A percentile compares a stretch with the other conserved stretches of the same genome.
These are phyloP conservation scores for Hypsizygus marmoreus DNA, from an alignment of 768 basidiomycete species.

Conservation along the genomic window DNA sequence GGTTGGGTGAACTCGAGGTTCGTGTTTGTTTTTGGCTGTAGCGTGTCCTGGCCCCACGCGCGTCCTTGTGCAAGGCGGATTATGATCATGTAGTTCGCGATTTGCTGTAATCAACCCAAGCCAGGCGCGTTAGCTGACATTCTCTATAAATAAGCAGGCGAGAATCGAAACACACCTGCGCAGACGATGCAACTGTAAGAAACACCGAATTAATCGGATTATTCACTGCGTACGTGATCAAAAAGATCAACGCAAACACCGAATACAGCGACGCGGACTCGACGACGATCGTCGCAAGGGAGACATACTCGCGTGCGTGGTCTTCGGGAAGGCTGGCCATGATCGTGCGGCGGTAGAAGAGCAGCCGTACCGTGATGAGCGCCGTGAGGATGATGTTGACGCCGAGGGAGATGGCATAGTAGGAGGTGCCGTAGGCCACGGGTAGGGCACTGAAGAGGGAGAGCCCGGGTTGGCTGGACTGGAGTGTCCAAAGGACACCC, in stretches of 20 bases:
- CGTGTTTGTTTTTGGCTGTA: constrained; percentile 15
- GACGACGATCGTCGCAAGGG: constrained; percentile 37
- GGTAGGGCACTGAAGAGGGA: constrained; percentile 40
- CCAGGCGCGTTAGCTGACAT: neutral
- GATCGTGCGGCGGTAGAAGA: constrained; percentile 32
- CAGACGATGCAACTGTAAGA: constrained; percentile 32
- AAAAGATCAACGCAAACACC: constrained; percentile 38
- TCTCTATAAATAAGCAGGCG: neutral
- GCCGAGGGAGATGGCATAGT: constrained; percentile 40
- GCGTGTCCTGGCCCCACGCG: constrained; percentile 35
- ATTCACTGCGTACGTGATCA: constrained; percentile 40
- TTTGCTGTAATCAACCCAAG: constrained; percentile 22
- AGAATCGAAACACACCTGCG: constrained; percentile 30
- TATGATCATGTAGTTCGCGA: constrained; percentile 44
- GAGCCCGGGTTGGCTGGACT: constrained; percentile 41
- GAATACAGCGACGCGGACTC: constrained; percentile 50
- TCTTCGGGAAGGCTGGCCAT: constrained; percentile 31
- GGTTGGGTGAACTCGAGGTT: constrained; percentile 5
- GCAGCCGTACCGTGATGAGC: constrained; percentile 37
- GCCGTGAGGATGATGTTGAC: constrained; percentile 43
- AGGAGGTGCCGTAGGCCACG: constrained; percentile 37
- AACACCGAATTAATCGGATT: constrained; percentile 44
- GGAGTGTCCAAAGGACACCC: constrained; percentile 44
- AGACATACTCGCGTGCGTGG: constrained; percentile 37
- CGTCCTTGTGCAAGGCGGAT: constrained; percentile 42